A percentile compares a stretch with the other conserved stretches of the same genome.
Conservation (phyloP, 2,329 filamentous ascomycete species). For the Capronia epimyces region DNA sequence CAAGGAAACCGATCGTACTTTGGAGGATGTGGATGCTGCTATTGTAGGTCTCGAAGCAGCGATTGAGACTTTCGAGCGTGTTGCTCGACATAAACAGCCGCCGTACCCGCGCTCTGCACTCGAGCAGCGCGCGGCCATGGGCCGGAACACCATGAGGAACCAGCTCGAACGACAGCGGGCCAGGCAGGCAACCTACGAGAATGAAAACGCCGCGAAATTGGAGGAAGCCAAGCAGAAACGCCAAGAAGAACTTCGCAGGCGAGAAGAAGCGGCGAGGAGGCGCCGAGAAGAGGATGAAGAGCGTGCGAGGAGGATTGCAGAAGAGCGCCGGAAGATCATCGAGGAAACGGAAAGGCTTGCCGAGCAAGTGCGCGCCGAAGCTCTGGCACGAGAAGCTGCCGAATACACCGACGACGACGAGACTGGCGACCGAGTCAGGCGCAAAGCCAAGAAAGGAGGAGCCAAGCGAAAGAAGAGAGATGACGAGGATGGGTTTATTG, state of each 20-base stretch:
- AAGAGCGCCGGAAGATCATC: constrained; percentile 75
- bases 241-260: constrained; percentile 70
- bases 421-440: constrained; percentile 73
- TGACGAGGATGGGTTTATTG: constrained; percentile 32
- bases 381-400: constrained; percentile 62
- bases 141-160: constrained; percentile 85
- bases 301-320: constrained; percentile 72
- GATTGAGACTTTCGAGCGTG: constrained; percentile 61
- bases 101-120: constrained; percentile 88
- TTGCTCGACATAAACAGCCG: constrained; percentile 59
- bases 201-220: constrained; percentile 84
- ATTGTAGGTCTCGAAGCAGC: constrained; percentile 76
- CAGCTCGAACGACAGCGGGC: constrained; percentile 82
- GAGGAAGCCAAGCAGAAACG: constrained; percentile 72
- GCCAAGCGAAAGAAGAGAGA: constrained; percentile 41
- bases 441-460: constrained; percentile 66
- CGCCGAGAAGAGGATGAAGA: constrained; percentile 65
- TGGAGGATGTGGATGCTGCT: constrained; percentile 75
- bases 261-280: constrained; percentile 69
- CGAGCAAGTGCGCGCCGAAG: constrained; percentile 65
- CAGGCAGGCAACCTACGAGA: constrained; percentile 84
- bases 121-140: constrained; percentile 96
- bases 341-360: constrained; percentile 70
- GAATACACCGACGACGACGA: constrained; percentile 78
- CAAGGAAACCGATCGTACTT: constrained; percentile 67